Evolutionary conservation across 1,284 basidiomycete species (phyloP).

Genomic region (Cyathus olla): DNA sequence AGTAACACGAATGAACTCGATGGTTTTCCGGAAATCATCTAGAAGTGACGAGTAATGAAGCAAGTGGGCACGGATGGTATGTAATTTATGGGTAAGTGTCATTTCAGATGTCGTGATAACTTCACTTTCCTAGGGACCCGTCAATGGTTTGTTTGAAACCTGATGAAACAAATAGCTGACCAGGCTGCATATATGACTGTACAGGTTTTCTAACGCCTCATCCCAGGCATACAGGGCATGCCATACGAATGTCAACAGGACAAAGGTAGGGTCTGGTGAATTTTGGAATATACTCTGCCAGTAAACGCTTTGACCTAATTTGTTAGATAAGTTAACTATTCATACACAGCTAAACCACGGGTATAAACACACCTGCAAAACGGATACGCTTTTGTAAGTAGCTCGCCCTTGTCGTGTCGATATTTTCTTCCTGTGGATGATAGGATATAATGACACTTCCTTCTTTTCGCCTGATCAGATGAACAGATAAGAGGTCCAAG

Average conservation of each 20-base stretch:
- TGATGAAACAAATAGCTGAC: constrained; percentile 31
- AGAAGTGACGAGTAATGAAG: constrained; percentile 52
- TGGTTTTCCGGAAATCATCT: constrained; percentile 49
- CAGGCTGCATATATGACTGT: constrained; percentile 52
- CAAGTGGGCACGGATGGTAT: constrained; percentile 51
- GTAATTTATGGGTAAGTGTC: constrained; percentile 44
- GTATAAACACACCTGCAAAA: constrained; percentile 41
- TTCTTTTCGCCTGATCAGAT: constrained; percentile 48
- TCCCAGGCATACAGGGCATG: constrained; percentile 66
- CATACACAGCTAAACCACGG: no score
- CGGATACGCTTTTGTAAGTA: constrained; percentile 45
- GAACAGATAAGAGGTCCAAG: constrained; percentile 52
- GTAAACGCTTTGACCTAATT: constrained; percentile 54
- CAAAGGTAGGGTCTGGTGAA: constrained; percentile 58
- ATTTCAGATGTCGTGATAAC: constrained; percentile 46
- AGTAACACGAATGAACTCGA: constrained; percentile 48
- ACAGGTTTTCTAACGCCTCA: constrained; percentile 58
- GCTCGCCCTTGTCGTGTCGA: constrained; percentile 42
- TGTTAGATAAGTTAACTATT: constrained; percentile 22
- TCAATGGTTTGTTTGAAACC: not conserved
- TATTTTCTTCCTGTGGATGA: constrained; percentile 40
- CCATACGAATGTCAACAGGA: constrained; percentile 62
- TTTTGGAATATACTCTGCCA: constrained; percentile 58
- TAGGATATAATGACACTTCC: constrained; percentile 53
- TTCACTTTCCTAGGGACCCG: constrained; percentile 40